phyloP scores from a whole-genome alignment of 2,329 filamentous ascomycete species.

The Aspergillus pseudoviridinutans region DNA sequence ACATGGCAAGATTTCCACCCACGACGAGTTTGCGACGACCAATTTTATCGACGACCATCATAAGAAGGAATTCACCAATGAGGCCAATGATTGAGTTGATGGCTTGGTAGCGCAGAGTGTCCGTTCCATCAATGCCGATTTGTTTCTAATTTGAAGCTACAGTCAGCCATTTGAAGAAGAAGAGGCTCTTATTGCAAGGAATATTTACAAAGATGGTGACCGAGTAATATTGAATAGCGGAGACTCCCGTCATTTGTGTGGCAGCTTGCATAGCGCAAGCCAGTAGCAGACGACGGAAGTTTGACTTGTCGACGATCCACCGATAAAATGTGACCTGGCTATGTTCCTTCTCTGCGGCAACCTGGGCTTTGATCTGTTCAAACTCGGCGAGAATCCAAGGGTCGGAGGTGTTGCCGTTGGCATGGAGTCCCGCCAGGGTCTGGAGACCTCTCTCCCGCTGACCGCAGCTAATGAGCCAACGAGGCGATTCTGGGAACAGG shows the following conservation, averaged over 20 bases:
- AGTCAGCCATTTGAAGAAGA: slow-evolving; percentile 56
- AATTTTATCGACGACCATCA: slow-evolving; percentile 61
- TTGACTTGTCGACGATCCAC: slow-evolving; percentile 61
- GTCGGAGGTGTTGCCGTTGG: slow-evolving; percentile 62
- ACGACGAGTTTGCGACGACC: slow-evolving; percentile 72
- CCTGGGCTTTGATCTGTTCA: slow-evolving; percentile 64
- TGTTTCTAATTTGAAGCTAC: slow-evolving; percentile 60
- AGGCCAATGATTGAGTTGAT: slow-evolving; percentile 70
- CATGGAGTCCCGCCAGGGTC: slow-evolving; percentile 66
- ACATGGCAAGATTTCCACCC: slow-evolving; percentile 67
- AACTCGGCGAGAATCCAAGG: slow-evolving; percentile 70
- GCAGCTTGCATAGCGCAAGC: slow-evolving; percentile 66
- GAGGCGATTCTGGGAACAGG: slow-evolving; percentile 67
- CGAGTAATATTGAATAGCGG: slow-evolving; percentile 55
- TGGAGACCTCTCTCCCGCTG: slow-evolving; percentile 59
- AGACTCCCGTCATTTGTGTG: slow-evolving; percentile 72
- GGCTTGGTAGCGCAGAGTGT: slow-evolving; percentile 70
- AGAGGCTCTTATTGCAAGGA: background rate
- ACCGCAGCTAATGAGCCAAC: slow-evolving; percentile 73
- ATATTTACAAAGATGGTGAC: slow-evolving; percentile 16
- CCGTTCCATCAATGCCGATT: slow-evolving; percentile 62
- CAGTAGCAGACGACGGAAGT: slow-evolving; percentile 68
- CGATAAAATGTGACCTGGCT: slow-evolving; percentile 67
- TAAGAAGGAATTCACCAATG: slow-evolving; percentile 64
- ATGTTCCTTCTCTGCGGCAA: slow-evolving; percentile 63